Evolutionary conservation across 768 basidiomycete genomes (phyloP).

Genomic region (Mycena sanguinolenta): DNA sequence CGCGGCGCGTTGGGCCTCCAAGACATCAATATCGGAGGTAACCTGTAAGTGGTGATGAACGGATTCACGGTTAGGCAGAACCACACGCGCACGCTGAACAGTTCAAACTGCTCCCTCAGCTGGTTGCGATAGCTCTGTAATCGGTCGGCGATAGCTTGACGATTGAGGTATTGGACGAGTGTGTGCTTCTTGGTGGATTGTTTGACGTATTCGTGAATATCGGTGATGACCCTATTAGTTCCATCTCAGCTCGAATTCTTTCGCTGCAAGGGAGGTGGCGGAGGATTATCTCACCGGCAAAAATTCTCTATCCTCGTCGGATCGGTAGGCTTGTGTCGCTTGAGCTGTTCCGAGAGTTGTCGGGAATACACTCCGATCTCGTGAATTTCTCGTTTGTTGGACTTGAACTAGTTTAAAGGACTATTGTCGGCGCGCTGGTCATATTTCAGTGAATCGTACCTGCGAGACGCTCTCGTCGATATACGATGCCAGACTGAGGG

Average conservation of each 20-base stretch:
- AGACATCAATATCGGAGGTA: neutral
- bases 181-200: neutral
- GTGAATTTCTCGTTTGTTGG: neutral
- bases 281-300: neutral
- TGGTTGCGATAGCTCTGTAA: neutral
- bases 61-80: neutral
- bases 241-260: neutral
- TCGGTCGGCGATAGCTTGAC: neutral
- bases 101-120: neutral
- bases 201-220: neutral
- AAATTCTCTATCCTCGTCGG: neutral
- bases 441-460: neutral
- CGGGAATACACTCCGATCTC: neutral
- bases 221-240: neutral
- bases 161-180: neutral
- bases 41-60: neutral
- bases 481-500: neutral
- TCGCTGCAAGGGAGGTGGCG: neutral
- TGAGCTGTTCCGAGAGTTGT: neutral
- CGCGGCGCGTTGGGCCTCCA: neutral
- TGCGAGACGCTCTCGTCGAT: neutral
- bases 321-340: neutral
- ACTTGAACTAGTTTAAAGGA: neutral
- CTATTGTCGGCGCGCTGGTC: too few relatives aligned
- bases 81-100: neutral